phyloP scores from a whole-genome alignment of 768 basidiomycete species.

The Termitomyces sp. region DNA sequence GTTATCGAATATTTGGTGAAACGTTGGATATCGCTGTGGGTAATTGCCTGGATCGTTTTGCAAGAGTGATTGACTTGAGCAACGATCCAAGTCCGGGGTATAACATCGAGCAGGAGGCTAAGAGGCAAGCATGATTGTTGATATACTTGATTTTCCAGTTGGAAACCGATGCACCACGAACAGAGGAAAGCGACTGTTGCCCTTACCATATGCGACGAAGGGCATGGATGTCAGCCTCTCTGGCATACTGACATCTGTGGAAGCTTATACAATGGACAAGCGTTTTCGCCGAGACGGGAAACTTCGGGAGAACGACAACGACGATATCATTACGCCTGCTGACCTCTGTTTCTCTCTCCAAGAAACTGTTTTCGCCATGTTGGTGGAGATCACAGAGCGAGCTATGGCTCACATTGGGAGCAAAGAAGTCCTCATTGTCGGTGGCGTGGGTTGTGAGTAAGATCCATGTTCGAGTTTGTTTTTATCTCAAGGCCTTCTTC shows the following conservation, averaged over 20 bases:
- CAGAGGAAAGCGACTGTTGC: constrained; percentile 81
- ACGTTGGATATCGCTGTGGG: constrained; percentile 99
- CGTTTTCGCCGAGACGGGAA: constrained; percentile 60
- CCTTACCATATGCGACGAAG: constrained; percentile 93
- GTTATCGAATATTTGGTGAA: constrained; percentile 98
- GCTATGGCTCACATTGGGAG: constrained; percentile 99
- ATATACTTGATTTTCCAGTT: neutral
- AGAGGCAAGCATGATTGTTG: constrained; percentile 54
- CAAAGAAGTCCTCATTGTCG: constrained; percentile 94
- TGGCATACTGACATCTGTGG: constrained; percentile 87
- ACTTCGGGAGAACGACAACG: constrained; percentile 38
- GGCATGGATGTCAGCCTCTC: constrained; percentile 98
- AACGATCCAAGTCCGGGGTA: constrained; percentile 97
- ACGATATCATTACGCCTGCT: constrained; percentile 86
- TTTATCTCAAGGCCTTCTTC: neutral
- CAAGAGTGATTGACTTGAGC: constrained; percentile 87
- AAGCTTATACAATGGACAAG: constrained; percentile 85
- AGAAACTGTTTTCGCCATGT: constrained; percentile 96
- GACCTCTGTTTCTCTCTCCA: constrained; percentile 97
- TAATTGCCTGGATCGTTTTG: constrained; percentile 97
- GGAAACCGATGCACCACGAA: neutral
- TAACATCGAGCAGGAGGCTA: constrained; percentile 96
- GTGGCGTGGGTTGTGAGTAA: constrained; percentile 96
- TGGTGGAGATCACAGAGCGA: constrained; percentile 97
- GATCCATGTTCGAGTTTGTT: neutral